phyloP scores from a whole-genome alignment of 352 stramenopile genomes.

The Salisapilia sapeloensis region DNA sequence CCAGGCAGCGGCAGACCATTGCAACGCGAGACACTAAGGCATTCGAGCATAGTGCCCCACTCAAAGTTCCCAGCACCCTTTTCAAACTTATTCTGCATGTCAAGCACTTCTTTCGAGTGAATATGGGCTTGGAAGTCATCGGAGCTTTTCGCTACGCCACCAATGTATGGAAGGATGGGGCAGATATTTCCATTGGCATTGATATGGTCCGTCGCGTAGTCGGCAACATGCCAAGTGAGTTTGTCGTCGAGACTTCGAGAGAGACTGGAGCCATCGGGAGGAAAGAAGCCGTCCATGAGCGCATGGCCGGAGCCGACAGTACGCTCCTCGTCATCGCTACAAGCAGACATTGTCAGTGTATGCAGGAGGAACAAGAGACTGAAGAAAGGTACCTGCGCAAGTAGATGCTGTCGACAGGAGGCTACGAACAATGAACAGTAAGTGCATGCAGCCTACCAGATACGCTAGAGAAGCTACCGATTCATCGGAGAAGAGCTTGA shows the following conservation, averaged over 20 bases:
- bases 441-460: conserved; percentile 20
- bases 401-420: conserved; percentile 32
- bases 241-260: conserved; percentile 34
- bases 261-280: conserved; percentile 17
- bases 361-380: background rate
- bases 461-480: conserved; percentile 43
- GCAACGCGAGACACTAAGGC: conserved; percentile 63
- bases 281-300: conserved; percentile 64
- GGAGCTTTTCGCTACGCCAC: conserved; percentile 35
- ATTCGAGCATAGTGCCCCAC: conserved; percentile 65
- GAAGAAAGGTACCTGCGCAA: conserved; percentile 21
- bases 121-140: conserved; percentile 31
- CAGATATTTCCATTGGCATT: conserved; percentile 65
- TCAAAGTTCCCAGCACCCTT: conserved; percentile 60
- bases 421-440: background rate
- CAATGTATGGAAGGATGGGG: conserved; percentile 54
- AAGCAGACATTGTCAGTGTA: background rate
- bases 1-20: conserved; percentile 46
- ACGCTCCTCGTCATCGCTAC: conserved; percentile 66
- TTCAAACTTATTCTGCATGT: conserved; percentile 39
- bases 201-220: conserved; percentile 68
- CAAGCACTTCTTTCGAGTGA: conserved; percentile 18
- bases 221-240: conserved; percentile 58
- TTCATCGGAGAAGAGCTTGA: conserved; percentile 61
- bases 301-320: conserved; percentile 72